phyloP scores from a whole-genome alignment of 1,284 basidiomycete species.

The Sporisorium sorghi region DNA sequence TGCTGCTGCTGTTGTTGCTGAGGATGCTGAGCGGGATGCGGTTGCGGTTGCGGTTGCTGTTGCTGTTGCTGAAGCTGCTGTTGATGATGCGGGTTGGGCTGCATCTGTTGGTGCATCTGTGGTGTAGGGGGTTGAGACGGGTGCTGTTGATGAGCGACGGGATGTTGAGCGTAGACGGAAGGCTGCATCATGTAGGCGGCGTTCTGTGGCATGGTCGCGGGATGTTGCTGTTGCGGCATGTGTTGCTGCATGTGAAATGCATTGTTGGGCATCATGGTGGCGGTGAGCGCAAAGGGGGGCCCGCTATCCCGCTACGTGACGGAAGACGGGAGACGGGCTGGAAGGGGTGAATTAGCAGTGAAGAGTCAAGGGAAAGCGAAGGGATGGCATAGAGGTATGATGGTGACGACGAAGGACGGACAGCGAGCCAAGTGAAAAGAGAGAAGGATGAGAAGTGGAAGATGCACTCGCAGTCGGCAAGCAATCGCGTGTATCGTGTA shows the following conservation, averaged over 20 bases:
- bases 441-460: too few species aligned
- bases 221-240: conserved; percentile 39
- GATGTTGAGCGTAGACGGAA: conserved; percentile 35
- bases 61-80: conserved; percentile 29
- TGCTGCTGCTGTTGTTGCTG: conserved; percentile 27
- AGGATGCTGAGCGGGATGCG: too few species aligned
- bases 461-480: background rate
- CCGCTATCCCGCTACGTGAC: background rate
- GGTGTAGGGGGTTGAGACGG: conserved; percentile 16
- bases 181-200: conserved; percentile 25
- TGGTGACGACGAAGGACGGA: background rate
- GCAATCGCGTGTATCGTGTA: too few species aligned
- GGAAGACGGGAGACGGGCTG: background rate
- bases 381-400: background rate
- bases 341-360: background rate
- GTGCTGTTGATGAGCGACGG: conserved; percentile 23
- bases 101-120: conserved; percentile 25
- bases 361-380: background rate
- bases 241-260: conserved; percentile 43
- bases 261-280: conserved; percentile 48
- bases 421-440: too few species aligned
- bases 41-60: conserved; percentile 23
- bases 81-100: conserved; percentile 24
- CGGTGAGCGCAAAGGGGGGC: background rate
- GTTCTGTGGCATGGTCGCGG: conserved; percentile 14